A percentile compares a stretch with the other conserved stretches of the same genome.
phyloP scores from a whole-genome alignment of 371 early-diverging fungal species.

The Saksenaea oblongispora region DNA sequence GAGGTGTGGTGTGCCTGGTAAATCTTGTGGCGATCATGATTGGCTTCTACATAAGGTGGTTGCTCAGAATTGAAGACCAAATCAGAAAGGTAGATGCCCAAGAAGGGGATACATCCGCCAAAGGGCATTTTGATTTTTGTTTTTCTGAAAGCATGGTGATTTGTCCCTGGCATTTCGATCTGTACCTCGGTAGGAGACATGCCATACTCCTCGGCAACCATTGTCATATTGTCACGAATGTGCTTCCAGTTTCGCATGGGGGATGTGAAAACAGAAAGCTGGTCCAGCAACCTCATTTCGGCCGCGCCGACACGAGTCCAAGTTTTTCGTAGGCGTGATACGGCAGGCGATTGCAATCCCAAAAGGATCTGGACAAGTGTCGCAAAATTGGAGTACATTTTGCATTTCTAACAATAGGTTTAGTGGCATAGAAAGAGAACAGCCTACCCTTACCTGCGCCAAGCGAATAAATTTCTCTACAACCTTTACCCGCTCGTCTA shows the following conservation, averaged over 20 bases:
- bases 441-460: constrained; percentile 51
- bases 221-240: constrained; percentile 64
- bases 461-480: constrained; percentile 76
- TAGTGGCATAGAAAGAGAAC: not conserved
- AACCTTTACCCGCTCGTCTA: constrained; percentile 61
- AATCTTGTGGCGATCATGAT: constrained; percentile 22
- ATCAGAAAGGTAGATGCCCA: constrained; percentile 68
- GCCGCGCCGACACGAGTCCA: constrained; percentile 56
- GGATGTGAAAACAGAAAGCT: constrained; percentile 56
- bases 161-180: constrained; percentile 38
- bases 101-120: constrained; percentile 63
- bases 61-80: constrained; percentile 66
- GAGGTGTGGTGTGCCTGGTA: constrained; percentile 20
- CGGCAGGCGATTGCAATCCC: constrained; percentile 63
- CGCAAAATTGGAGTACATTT: constrained; percentile 64
- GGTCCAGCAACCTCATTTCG: constrained; percentile 56
- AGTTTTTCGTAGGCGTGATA: constrained; percentile 60
- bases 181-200: constrained; percentile 53
- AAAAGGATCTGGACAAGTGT: constrained; percentile 64
- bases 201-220: constrained; percentile 61
- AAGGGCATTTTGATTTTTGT: constrained; percentile 47
- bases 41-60: constrained; percentile 55
- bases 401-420: constrained; percentile 53
- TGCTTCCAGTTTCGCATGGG: constrained; percentile 60
- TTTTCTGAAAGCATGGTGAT: constrained; percentile 17